Evolutionary conservation across 192 early-diverging fungal genomes (phyloP).

Genomic region (Coemansia reversa): DNA sequence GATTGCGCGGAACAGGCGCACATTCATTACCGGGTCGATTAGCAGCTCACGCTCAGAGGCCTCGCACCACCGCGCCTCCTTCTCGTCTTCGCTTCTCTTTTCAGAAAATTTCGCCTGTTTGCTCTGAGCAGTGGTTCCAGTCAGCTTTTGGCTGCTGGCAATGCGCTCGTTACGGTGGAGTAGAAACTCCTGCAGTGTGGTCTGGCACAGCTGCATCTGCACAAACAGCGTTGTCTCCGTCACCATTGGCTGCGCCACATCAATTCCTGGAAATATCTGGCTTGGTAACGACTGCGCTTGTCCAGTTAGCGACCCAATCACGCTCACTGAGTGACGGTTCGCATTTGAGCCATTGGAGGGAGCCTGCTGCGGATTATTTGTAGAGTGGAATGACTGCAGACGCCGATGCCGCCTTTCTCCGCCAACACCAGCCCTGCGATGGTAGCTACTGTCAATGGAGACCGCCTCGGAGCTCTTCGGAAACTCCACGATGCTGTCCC

Average conservation of each 20-base stretch:
- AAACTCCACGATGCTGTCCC: too few species aligned
- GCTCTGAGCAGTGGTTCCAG: constrained; percentile 6
- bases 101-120: too few species aligned
- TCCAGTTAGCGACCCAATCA: constrained; percentile 7
- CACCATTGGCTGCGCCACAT: constrained; percentile 10
- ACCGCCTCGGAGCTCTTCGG: background rate
- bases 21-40: constrained; percentile 58
- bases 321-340: constrained; percentile 3
- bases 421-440: background rate
- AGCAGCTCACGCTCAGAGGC: constrained; percentile 29
- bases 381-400: constrained; percentile 13
- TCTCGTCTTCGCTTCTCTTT: constrained; percentile 16
- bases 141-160: constrained; percentile 1
- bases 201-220: constrained; percentile 92
- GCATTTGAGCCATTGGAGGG: background rate
- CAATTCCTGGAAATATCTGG: constrained; percentile 23
- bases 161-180: constrained; percentile 63
- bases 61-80: constrained; percentile 17
- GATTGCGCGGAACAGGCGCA: constrained; percentile 70
- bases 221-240: constrained; percentile 65
- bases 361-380: background rate
- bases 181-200: constrained; percentile 68
- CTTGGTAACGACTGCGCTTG: constrained; percentile 33
- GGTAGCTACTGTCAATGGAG: constrained; percentile 5
- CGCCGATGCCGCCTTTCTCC: constrained; percentile 18